Conservation (phyloP, 441 rosid genomes). For the Daphne laureola region DNA sequence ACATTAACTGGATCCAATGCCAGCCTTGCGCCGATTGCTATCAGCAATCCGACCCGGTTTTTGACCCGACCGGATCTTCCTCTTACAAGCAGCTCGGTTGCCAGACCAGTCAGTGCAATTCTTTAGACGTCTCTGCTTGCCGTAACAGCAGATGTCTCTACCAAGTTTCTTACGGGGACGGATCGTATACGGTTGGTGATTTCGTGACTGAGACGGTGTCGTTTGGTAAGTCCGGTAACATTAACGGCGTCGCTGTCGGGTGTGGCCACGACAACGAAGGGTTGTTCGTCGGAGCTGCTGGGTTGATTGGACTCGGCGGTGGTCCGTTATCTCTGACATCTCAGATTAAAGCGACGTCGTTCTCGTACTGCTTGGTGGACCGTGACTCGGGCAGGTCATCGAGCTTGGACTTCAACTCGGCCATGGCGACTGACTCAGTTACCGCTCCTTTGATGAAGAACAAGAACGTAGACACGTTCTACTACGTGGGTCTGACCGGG, state of each 20-base stretch:
- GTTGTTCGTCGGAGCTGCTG: conserved; percentile 51
- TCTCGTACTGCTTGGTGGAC: conserved; percentile 57
- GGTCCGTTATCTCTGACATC: conserved; percentile 41
- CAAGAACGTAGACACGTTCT: conserved; percentile 43
- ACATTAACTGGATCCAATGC: conserved; percentile 57
- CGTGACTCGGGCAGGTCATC: conserved; percentile 44
- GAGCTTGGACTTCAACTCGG: conserved; percentile 54
- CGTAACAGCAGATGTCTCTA: conserved; percentile 31
- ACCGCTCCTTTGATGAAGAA: conserved; percentile 42
- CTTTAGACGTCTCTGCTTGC: conserved; percentile 33
- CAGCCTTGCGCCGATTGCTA: conserved; percentile 45
- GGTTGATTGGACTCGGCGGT: conserved; percentile 58
- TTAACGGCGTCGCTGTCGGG: conserved; percentile 39
- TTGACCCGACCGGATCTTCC: conserved; percentile 37
- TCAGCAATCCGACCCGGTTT: conserved; percentile 57
- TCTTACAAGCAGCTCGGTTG: conserved; percentile 39
- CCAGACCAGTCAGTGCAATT: conserved; percentile 30
- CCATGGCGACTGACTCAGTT: conserved; percentile 22
- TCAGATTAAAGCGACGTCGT: conserved; percentile 44
- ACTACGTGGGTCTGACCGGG: conserved; percentile 49
- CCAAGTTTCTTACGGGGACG: conserved; percentile 57
- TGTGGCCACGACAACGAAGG: conserved; percentile 65
- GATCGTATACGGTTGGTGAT: conserved; percentile 50
- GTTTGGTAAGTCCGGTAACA: conserved; percentile 39
- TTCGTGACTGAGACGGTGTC: conserved; percentile 49